A percentile compares a stretch with the other conserved stretches of the same genome.
These are phyloP conservation scores for Brassica rapa DNA, from an alignment of 345 rosid genomes.

Conservation along the genomic window DNA sequence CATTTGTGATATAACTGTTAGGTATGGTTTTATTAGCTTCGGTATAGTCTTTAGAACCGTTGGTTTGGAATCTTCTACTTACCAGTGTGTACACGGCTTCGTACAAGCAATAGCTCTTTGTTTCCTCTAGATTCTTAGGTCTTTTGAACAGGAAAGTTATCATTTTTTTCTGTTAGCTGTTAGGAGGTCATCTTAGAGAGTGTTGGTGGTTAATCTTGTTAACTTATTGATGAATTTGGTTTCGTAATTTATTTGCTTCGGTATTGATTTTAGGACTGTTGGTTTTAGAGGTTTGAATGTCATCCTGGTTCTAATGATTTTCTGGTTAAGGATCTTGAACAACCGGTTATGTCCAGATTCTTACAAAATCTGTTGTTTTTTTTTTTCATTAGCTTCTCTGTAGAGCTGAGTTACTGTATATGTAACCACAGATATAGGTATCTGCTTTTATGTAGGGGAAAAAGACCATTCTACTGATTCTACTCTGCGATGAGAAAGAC, in stretches of 20 bases:
- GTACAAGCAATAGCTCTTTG: neutral
- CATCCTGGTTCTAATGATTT: neutral
- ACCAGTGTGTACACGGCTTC: neutral
- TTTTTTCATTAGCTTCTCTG: neutral
- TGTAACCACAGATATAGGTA: neutral
- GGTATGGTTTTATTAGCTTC: neutral
- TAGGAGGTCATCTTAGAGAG: neutral
- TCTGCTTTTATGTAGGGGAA: neutral
- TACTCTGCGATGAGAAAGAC: neutral
- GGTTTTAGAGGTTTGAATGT: conserved; percentile 7
- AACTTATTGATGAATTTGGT: neutral
- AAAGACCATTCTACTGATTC: neutral
- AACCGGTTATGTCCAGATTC: neutral
- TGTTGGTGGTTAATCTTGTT: neutral
- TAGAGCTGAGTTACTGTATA: neutral
- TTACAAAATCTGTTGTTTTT: neutral
- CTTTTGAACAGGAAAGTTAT: too few relatives aligned
- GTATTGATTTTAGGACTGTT: neutral
- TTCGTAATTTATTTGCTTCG: neutral
- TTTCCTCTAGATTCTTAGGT: neutral
- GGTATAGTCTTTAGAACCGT: too few relatives aligned
- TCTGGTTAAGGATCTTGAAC: neutral
- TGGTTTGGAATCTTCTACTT: too few relatives aligned
- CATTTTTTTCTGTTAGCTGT: neutral
- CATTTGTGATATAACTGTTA: too few relatives aligned